Evolutionary conservation across 2,329 filamentous ascomycete genomes (phyloP), one percentile per base, ranked within the genome.

Genomic region (Aspergillus caelatus): DNA sequence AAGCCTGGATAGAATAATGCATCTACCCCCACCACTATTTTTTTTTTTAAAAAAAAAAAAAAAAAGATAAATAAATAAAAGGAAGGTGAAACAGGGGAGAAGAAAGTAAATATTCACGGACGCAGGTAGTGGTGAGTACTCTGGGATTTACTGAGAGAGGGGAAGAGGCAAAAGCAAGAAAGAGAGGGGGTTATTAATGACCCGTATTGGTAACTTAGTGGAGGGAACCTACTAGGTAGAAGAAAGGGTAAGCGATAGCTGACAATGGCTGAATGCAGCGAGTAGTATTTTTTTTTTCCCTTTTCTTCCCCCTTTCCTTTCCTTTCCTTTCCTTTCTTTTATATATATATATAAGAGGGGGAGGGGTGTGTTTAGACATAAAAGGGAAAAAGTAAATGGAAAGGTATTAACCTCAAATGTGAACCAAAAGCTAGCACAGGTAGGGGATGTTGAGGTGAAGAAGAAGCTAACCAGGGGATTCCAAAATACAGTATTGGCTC

Each of bases 211-310:
- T 32, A 5, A 26, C 26, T 26, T 26, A 55, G 65, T 64, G 64
- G 58, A 59, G 62, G 65, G 54, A 66, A 61, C 28, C 48, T 52
- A 32, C 30, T 32, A 10, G 32, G 32, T 34, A 52, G 65, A 64
- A 63, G 66, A 61, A 45, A 36, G 57, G 60, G 57, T 61, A 67
- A 62, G 63, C 65, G 65, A 52, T 32, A 41, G 61, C 46, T 62
- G 53, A 41, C 28, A 59, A 56, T 43, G 48, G 21, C 43, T 21
- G 57, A 58, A 58, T 62, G 62, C 62, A 68, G 57, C 62, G 57
- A 65, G 66, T 64, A 65, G 58, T 57, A 64, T 62, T 46, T 60
- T 46, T 60, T 16, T 26, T 26, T 5, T 26, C 4, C 26, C 26
- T 26, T 26, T 26, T 26, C 26, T 3, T 26, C 26, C 26, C 14